Evolutionary conservation across 192 early-diverging fungal species (phyloP), one percentile per base, ranked within the genome.

Genomic region (Physocladia obscura): DNA sequence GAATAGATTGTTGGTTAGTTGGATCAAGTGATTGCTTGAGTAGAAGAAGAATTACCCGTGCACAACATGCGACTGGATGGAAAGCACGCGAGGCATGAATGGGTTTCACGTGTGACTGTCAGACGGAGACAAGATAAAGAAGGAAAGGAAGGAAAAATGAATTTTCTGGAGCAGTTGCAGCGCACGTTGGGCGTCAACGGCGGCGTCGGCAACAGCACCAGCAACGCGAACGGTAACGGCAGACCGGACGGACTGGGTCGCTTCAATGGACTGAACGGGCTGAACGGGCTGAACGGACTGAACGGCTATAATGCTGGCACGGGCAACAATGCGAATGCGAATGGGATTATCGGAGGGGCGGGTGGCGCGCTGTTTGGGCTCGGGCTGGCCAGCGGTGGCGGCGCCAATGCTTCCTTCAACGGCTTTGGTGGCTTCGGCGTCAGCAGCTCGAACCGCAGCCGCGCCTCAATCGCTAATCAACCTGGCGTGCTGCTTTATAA

Each of bases 11-110:
- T n/a, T n/a, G n/a, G n/a, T n/a, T n/a, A n/a, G n/a, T n/a, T n/a
- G n/a, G n/a, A n/a, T n/a, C n/a, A n/a, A n/a, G n/a, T n/a, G n/a
- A n/a, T n/a, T n/a, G n/a, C n/a, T n/a, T n/a, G n/a, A n/a, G n/a
- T n/a, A n/a, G n/a, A n/a, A n/a, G n/a, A n/a, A n/a, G n/a, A 89
- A 84, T 48, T 84, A 82, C 57, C 88, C 86, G 30, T 84, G 82
- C 1, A 88, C 87, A 48, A 91, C 88, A 67, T 91, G 89, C 8
- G 81, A 87, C 68, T 83, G 82, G 31, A 83, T 59, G 27, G 78
- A 80, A 29, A 83, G 75, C 2, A 83, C 77, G n/a, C 79, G 72
- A 44, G 34, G 73, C 38, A 19, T 59, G 57, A 0, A 26, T 15
- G 13, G 15, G n/a, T 47, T 13, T 47, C n/a, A 13, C n/a, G 13